Percentiles rank a stretch among this genome's conserved stretches.
These are phyloP conservation scores for Fusarium nisikadoi DNA, from an alignment of 2,329 filamentous ascomycete species.

Conservation along the genomic window DNA sequence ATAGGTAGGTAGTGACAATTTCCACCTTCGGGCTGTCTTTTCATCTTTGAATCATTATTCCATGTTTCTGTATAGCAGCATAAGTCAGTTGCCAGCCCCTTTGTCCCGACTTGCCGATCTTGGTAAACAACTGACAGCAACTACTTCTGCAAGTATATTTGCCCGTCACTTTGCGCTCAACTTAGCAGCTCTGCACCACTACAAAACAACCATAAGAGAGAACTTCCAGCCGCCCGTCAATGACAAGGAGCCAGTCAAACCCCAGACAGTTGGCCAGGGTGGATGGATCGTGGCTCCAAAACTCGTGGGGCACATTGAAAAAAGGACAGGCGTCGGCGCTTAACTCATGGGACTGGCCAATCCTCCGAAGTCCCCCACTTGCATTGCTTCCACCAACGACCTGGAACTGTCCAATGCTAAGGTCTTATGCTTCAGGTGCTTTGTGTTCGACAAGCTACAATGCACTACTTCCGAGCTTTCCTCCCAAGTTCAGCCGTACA, in stretches of 20 bases:
- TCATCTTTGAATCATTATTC: neutral
- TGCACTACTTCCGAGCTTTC: neutral
- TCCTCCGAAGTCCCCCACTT: conserved; percentile 43
- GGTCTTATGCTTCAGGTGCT: conserved; percentile 5
- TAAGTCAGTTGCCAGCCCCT: neutral
- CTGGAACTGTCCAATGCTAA: conserved; percentile 44
- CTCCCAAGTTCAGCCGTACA: conserved; percentile 8
- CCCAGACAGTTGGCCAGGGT: conserved; percentile 34
- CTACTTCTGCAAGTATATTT: conserved; percentile 15
- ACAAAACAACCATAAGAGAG: conserved; percentile 19
- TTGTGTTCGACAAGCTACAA: conserved; percentile 6
- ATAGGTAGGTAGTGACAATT: neutral
- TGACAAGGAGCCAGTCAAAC: conserved; percentile 34
- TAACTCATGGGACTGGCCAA: conserved; percentile 54
- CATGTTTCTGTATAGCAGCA: neutral
- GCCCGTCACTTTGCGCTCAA: conserved; percentile 32
- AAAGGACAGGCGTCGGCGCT: conserved; percentile 66
- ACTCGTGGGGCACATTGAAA: conserved; percentile 59
- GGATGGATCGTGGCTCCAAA: conserved; percentile 41
- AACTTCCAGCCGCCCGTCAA: conserved; percentile 35
- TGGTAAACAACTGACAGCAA: neutral
- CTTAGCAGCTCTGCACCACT: conserved; percentile 11
- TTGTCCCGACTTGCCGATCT: neutral
- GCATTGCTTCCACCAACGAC: conserved; percentile 54
- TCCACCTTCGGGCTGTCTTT: neutral